A percentile compares a stretch with the other conserved stretches of the same genome.
Evolutionary conservation across 2,329 filamentous ascomycete species (phyloP).

Genomic region (Beauveria asiatica): DNA sequence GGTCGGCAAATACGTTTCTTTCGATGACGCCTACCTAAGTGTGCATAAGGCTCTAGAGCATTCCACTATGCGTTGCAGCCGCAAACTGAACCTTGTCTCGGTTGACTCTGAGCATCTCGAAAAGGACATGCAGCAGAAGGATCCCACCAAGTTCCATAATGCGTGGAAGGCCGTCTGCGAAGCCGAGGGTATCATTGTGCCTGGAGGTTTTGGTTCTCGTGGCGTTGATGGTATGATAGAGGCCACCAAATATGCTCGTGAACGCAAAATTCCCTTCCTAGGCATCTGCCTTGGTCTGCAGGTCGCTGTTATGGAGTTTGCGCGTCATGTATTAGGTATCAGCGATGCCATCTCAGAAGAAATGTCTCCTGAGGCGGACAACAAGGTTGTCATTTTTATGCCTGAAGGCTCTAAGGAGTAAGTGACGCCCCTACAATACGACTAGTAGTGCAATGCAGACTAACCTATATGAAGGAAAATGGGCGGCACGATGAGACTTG

Average conservation of each 20-base stretch:
- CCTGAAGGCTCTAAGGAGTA: conserved; percentile 52
- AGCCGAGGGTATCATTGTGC: conserved; percentile 51
- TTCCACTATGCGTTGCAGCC: conserved; percentile 74
- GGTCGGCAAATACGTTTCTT: conserved; percentile 83
- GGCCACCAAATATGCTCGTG: conserved; percentile 78
- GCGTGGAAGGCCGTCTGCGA: conserved; percentile 76
- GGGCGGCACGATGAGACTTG: conserved; percentile 82
- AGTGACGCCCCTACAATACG: too few species aligned
- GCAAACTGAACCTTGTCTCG: conserved; percentile 73
- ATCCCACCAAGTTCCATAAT: conserved; percentile 70
- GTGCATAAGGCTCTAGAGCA: conserved; percentile 86
- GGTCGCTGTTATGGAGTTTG: conserved; percentile 82
- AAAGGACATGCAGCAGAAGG: conserved; percentile 46
- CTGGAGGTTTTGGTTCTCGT: conserved; percentile 71
- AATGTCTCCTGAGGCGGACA: conserved; percentile 44
- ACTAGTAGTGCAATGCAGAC: too few species aligned
- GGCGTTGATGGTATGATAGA: conserved; percentile 87
- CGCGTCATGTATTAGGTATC: conserved; percentile 65
- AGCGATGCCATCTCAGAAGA: conserved; percentile 47
- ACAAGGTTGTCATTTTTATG: conserved; percentile 82
- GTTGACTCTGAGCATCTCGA: conserved; percentile 84
- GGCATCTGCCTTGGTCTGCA: conserved; percentile 93
- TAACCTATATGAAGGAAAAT: conserved; percentile 32
- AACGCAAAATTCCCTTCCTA: conserved; percentile 71
- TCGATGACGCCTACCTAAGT: conserved; percentile 79